Conservation (phyloP, 139 green algal genomes). For the Picochlorum sp. region DNA sequence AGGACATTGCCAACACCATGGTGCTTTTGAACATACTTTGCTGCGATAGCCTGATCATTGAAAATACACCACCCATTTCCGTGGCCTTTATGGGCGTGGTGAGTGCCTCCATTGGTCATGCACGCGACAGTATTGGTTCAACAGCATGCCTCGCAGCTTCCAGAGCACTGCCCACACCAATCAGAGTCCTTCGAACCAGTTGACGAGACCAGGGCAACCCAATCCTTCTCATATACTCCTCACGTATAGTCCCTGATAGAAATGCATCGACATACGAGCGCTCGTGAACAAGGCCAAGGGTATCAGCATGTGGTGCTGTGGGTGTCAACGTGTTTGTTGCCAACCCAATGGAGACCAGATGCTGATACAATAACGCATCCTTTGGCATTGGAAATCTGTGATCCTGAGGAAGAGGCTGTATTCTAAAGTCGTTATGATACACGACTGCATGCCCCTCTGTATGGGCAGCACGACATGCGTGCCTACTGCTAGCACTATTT, state of each 20-base stretch:
- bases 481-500: too few relatives aligned
- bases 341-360: constrained; percentile 22
- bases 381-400: constrained; percentile 52
- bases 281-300: constrained; percentile 33
- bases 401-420: constrained; percentile 32
- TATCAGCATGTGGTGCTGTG: constrained; percentile 23
- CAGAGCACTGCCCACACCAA: constrained; percentile 35
- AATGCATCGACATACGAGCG: constrained; percentile 26
- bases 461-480: too few relatives aligned
- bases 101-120: constrained; percentile 52
- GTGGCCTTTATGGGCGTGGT: constrained; percentile 39
- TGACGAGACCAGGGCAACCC: constrained; percentile 39
- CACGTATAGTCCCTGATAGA: constrained; percentile 25
- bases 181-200: constrained; percentile 38
- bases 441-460: constrained; percentile 28
- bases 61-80: constrained; percentile 35
- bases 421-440: constrained; percentile 38
- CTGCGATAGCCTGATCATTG: constrained; percentile 29
- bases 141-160: constrained; percentile 41
- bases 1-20: constrained; percentile 12
- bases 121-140: constrained; percentile 31
- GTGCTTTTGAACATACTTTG: constrained; percentile 21
- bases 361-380: constrained; percentile 39
- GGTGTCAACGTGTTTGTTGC: constrained; percentile 34
- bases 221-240: constrained; percentile 30